phyloP scores from a whole-genome alignment of 306 rosid genomes.

The Cucurbita pepo region DNA sequence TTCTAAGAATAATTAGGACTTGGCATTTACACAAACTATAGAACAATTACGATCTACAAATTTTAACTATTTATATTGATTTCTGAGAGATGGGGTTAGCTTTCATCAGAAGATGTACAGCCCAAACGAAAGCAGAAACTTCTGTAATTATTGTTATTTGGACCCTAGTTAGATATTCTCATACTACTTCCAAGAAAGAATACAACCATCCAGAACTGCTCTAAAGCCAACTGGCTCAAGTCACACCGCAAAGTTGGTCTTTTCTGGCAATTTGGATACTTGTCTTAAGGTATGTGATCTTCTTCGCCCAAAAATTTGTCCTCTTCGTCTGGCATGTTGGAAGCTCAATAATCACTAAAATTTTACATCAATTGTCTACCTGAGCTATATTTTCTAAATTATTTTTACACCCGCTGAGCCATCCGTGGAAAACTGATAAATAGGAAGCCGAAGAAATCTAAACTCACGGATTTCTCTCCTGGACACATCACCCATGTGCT shows the following conservation, averaged over 20 bases:
- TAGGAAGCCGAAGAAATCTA: neutral
- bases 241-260: neutral
- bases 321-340: neutral
- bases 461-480: neutral
- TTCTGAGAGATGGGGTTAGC: neutral
- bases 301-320: neutral
- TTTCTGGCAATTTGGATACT: conserved; percentile 1
- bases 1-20: neutral
- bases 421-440: neutral
- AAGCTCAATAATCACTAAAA: neutral
- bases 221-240: conserved; percentile 2
- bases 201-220: neutral
- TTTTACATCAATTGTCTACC: neutral
- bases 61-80: neutral
- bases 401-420: neutral
- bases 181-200: conserved; percentile 1
- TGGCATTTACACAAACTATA: neutral
- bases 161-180: neutral
- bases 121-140: neutral
- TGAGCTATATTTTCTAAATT: neutral
- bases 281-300: neutral
- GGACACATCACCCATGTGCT: conserved; percentile 4
- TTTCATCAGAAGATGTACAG: neutral
- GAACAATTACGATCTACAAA: neutral
- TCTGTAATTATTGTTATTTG: conserved; percentile 1